Evolutionary conservation across 2,329 filamentous ascomycete species (phyloP).

Genomic region (Cladosporium austrohemisphaericum): DNA sequence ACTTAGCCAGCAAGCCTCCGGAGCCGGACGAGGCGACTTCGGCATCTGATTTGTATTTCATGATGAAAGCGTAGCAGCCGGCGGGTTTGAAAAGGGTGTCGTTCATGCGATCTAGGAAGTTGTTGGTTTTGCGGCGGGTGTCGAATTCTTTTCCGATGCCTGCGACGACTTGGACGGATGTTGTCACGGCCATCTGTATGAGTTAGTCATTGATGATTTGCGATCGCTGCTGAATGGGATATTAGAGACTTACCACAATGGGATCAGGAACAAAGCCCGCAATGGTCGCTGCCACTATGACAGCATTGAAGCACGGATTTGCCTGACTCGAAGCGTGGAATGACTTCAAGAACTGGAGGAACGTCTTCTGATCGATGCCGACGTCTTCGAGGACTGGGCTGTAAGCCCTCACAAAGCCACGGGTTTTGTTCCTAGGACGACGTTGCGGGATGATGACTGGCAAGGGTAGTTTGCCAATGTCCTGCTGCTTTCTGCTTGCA

Average conservation of each 20-base stretch:
- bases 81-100: constrained; percentile 54
- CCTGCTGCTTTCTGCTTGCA: too few species aligned
- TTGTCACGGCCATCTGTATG: constrained; percentile 42
- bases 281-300: constrained; percentile 32
- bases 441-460: constrained; percentile 53
- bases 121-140: constrained; percentile 43
- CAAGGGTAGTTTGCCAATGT: constrained; percentile 31
- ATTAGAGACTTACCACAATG: constrained; percentile 1
- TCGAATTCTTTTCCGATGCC: constrained; percentile 41
- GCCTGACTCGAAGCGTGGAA: constrained; percentile 45
- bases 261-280: constrained; percentile 32
- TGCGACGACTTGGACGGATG: constrained; percentile 43
- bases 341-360: constrained; percentile 47
- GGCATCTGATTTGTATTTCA: constrained; percentile 35
- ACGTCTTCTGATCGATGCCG: constrained; percentile 48
- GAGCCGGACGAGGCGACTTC: constrained; percentile 17
- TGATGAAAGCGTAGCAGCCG: constrained; percentile 53
- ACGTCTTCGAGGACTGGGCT: constrained; percentile 44
- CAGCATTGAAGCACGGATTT: constrained; percentile 29
- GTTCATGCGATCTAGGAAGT: constrained; percentile 56
- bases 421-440: constrained; percentile 45
- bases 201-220: too few species aligned
- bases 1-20: neutral
- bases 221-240: neutral
- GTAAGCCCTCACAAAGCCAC: constrained; percentile 54